Evolutionary conservation across 2,329 filamentous ascomycete genomes (phyloP), one percentile per base, ranked within the genome.

Genomic region (Didymella lethalis): DNA sequence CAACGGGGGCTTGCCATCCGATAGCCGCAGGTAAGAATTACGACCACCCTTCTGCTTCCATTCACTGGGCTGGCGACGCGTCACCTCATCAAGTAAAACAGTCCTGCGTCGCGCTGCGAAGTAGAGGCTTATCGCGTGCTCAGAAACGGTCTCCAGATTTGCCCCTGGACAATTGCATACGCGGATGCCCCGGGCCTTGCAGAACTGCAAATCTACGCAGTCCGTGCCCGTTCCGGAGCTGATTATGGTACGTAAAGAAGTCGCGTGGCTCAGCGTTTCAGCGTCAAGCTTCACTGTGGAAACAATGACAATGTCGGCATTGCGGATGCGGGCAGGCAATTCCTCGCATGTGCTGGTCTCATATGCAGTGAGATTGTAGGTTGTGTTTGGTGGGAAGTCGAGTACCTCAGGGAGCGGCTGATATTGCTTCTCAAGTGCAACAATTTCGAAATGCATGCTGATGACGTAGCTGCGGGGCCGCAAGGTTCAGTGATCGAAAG

Each of bases 51-150:
- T 74, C 45, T 68, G 64, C 38, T 71, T 68, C 82, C 83, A 84
- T 40, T 77, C 75, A 57, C 72, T 74, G 23, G 74, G 74, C 48
- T 66, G 65, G 28, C 61, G 48, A 48, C 70, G 60, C 28, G 64
- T 69, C 51, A 68, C 36, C 48, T 59, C 55, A 53, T 75, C 65
- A 34, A 75, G 58, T 61, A 73, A 65, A 25, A 80, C 66, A 11
- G 82, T 74, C 54, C 74, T 75, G 54, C 81, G 73, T 49, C 82
- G 74, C 7, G 80, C 70, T 5, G 81, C 80, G 63, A 82, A 82
- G 66, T 83, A 83, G 56, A 84, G 65, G 43, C 77, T 80, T 40
- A 84, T 77, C 11, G 82, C 82, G 74, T 84, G 82, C 66, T 84
- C 82, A 29, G 76, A 76, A 10, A 84, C 82, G 44, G 79, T 71